Evolutionary conservation across 2,329 filamentous ascomycete genomes (phyloP), one percentile per base, ranked within the genome.

Genomic region (Beauveria caledonica): DNA sequence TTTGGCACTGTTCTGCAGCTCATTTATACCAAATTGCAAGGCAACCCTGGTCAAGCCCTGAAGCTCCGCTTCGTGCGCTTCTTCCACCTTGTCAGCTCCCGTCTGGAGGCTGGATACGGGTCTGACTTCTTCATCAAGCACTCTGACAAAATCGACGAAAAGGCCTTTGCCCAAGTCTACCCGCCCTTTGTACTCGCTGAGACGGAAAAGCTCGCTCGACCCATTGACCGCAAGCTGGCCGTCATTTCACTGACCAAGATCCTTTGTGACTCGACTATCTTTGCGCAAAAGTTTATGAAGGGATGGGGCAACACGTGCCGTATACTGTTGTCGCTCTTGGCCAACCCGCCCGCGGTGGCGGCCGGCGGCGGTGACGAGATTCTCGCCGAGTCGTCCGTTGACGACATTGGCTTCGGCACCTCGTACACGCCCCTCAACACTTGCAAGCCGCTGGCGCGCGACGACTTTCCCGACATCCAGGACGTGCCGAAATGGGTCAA

Each of bases 401-500:
- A 99, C 68, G 94, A 99, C 71, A 86, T 97, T 66, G 88, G 90
- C 29, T 99, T 99, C 69, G 94, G 94, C 27, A 86, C 97, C 65
- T 93, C 92, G 9, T 99, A 96, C 75, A 97, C 94, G 0, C 87
- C 90, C 36, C 82, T 99, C 64, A 96, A 93, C 76, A 97, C 93
- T 0, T 94, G 93, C 77, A 90, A 88, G 72, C 86, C 86, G 62
- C 78, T 84, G 4, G 76, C 83, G 1, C 81, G 80, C 56, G 94
- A 97, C 71, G 88, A 92, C 21, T 97, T 92, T 78, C 88, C 92
- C 0, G 89, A 97, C 63, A 86, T 96, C 15, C 82, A 84, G 5
- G 87, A 92, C 59, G 89, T 92, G 62, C 78, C 91, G 58, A 88
- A 88, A 71, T 99, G 93, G 93, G 92, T 96, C 25, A 77, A 88